Conservation (phyloP, 2,329 filamentous ascomycete species). For the Venturia effusa region DNA sequence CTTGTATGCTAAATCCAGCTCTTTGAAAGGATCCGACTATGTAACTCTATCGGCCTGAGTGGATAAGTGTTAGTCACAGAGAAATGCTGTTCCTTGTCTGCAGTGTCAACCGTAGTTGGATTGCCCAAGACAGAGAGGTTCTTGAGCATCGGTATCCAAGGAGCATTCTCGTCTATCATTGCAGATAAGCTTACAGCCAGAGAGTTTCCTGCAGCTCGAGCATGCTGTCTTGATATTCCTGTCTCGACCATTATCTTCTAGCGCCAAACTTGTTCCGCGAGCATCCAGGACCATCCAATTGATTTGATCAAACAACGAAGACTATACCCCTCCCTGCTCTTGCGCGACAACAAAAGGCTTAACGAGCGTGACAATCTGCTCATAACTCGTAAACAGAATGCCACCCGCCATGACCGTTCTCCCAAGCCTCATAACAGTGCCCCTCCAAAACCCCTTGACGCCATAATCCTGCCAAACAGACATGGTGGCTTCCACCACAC, state of each 20-base stretch:
- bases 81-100: neutral
- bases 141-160: neutral
- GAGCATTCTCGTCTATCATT: neutral
- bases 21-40: neutral
- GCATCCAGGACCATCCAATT: neutral
- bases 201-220: neutral
- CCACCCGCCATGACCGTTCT: slow-evolving; percentile 55
- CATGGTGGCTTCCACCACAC: slow-evolving; percentile 44
- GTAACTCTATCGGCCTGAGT: neutral
- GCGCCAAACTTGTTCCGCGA: neutral
- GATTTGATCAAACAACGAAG: neutral
- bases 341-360: slow-evolving; percentile 22
- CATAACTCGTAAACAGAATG: slow-evolving; percentile 54
- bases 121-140: neutral
- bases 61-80: neutral
- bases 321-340: neutral
- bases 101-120: neutral
- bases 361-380: slow-evolving; percentile 42
- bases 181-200: neutral
- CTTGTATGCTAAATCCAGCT: neutral
- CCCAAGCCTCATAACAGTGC: slow-evolving; percentile 57
- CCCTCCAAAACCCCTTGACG: slow-evolving; percentile 52
- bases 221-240: neutral
- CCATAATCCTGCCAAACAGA: slow-evolving; percentile 47
- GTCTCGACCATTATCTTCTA: neutral